Evolutionary conservation across 2,329 filamentous ascomycete genomes (phyloP).

Genomic region (Penicillium freii): DNA sequence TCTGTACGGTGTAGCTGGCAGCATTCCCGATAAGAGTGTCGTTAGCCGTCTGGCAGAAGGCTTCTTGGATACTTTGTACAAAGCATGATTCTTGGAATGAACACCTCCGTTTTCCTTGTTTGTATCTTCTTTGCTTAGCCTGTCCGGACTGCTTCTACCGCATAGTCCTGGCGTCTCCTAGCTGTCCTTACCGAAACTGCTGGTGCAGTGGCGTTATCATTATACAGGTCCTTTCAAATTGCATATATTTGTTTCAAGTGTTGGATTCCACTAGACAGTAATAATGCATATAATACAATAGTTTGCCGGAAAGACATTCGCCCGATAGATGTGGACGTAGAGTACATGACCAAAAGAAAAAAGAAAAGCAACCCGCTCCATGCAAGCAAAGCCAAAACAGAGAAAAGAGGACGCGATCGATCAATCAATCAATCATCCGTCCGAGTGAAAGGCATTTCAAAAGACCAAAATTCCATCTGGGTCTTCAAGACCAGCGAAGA

Average conservation of each 20-base stretch:
- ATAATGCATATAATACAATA: conserved; percentile 10
- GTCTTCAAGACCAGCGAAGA: neutral
- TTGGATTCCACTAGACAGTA: neutral
- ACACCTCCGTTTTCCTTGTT: neutral
- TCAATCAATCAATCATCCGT: neutral
- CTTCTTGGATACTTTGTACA: conserved; percentile 91
- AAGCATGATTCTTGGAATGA: conserved; percentile 56
- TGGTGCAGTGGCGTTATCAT: conserved; percentile 16
- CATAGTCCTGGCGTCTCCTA: neutral
- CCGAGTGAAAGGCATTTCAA: neutral
- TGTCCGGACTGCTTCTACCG: neutral
- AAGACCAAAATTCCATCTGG: neutral
- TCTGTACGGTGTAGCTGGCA: conserved; percentile 91
- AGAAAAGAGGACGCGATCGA: conserved; percentile 2
- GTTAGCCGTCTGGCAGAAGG: conserved; percentile 86
- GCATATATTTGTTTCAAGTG: conserved; percentile 18
- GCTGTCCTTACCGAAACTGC: conserved; percentile 7
- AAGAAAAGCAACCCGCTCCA: conserved; percentile 14
- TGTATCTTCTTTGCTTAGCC: conserved; percentile 5
- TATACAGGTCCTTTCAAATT: conserved; percentile 18
- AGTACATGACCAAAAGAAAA: conserved; percentile 6
- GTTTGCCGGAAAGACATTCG: neutral
- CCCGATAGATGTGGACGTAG: conserved; percentile 3
- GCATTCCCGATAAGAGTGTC: conserved; percentile 91
- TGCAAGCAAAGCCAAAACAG: conserved; percentile 14